A percentile compares a stretch with the other conserved stretches of the same genome.
Conservation (phyloP, 495 filamentous ascomycete genomes). For the Penicillium bialowiezense region DNA sequence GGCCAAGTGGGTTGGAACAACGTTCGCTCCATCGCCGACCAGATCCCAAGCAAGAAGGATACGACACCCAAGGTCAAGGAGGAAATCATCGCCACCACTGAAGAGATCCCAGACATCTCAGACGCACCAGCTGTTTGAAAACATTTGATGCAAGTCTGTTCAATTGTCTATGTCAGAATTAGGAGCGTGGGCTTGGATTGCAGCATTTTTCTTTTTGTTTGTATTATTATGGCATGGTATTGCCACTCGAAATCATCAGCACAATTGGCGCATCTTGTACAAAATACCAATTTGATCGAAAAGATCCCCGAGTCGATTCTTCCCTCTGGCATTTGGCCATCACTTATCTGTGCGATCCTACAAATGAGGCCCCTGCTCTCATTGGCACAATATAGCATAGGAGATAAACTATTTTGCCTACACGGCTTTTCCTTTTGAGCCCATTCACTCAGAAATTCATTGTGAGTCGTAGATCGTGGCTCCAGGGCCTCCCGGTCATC, state of each 20-base stretch:
- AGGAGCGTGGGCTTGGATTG: constrained; percentile 13
- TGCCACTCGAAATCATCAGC: constrained; percentile 29
- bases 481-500: no score
- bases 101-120: no score
- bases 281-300: constrained; percentile 27
- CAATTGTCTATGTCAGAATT: constrained; percentile 10
- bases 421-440: no score
- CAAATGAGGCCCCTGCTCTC: no score
- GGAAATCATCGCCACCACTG: not conserved
- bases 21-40: constrained; percentile 25
- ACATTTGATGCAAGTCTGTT: not conserved
- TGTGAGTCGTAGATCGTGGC: no score
- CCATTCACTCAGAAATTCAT: no score
- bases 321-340: no score
- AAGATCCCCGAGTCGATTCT: not conserved
- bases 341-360: not conserved
- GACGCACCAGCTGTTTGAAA: not conserved
- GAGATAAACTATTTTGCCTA: no score
- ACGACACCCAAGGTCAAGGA: no score
- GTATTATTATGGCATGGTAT: constrained; percentile 33
- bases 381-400: no score
- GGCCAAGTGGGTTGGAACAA: constrained; percentile 61
- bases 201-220: constrained; percentile 19
- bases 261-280: constrained; percentile 41
- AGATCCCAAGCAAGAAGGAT: no score